These are phyloP conservation scores for Silene latifolia DNA, from an alignment of 148 eudicot genomes.

Conservation along the genomic window DNA sequence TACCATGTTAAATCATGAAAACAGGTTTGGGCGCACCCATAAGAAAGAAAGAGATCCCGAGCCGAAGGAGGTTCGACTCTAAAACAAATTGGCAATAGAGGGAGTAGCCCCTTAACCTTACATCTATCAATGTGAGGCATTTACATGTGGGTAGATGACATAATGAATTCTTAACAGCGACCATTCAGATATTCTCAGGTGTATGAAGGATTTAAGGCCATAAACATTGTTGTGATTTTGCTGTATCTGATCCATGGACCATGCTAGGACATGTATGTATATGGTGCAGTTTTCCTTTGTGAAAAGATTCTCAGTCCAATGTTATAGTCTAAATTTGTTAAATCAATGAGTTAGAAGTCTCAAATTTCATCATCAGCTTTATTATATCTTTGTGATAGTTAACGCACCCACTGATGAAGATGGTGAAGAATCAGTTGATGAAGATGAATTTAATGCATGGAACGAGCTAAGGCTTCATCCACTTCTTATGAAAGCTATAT, in stretches of 20 bases:
- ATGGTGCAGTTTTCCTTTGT: background rate
- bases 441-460: slow-evolving; percentile 74
- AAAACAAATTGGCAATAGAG: too few relatives aligned
- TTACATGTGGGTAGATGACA: too few relatives aligned
- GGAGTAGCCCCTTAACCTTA: background rate
- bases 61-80: too few relatives aligned
- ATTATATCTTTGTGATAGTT: slow-evolving; percentile 26
- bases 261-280: background rate
- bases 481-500: slow-evolving; percentile 68
- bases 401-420: slow-evolving; percentile 31
- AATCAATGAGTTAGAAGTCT: background rate
- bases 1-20: too few relatives aligned
- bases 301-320: background rate
- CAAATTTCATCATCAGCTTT: background rate
- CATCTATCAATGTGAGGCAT: too few relatives aligned
- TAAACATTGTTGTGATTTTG: too few relatives aligned
- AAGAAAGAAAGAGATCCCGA: too few relatives aligned
- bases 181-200: too few relatives aligned
- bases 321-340: background rate
- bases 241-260: too few relatives aligned
- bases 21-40: too few relatives aligned
- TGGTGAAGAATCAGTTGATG: slow-evolving; percentile 49
- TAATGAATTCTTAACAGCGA: too few relatives aligned
- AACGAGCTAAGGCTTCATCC: slow-evolving; percentile 91
- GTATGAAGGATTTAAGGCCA: too few relatives aligned